These are phyloP conservation scores for Penicilliopsis zonata DNA, from an alignment of 495 filamentous ascomycete species.

Conservation along the genomic window DNA sequence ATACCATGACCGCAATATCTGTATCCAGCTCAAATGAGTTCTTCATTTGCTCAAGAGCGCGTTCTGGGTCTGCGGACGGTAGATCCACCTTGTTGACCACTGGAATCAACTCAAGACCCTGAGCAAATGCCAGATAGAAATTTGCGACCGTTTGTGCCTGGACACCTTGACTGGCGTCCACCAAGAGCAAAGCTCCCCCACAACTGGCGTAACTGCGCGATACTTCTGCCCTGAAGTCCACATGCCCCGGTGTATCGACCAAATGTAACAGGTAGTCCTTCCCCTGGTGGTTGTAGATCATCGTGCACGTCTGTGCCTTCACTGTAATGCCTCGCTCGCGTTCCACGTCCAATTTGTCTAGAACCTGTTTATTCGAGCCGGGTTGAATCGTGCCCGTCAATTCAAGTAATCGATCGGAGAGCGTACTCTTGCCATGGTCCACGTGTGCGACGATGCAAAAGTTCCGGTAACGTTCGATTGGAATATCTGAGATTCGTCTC, in stretches of 20 bases:
- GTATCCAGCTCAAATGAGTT: constrained; percentile 81
- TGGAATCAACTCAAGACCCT: constrained; percentile 75
- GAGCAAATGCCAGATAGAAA: constrained; percentile 92
- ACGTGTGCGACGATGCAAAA: constrained; percentile 98
- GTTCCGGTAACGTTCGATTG: constrained; percentile 85
- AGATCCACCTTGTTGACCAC: constrained; percentile 96
- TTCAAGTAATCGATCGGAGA: constrained; percentile 85
- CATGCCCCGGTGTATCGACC: constrained; percentile 94
- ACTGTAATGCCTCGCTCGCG: constrained; percentile 93
- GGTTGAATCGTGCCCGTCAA: constrained; percentile 86
- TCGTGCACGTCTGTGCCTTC: constrained; percentile 96
- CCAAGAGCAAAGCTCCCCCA: constrained; percentile 82
- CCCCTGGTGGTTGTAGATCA: constrained; percentile 82
- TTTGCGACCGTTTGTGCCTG: constrained; percentile 96
- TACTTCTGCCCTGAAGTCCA: constrained; percentile 94
- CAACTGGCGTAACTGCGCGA: constrained; percentile 90
- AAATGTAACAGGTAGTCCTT: constrained; percentile 88
- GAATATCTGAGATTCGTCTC: constrained; percentile 71
- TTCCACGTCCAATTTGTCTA: constrained; percentile 96
- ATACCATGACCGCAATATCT: constrained; percentile 68
- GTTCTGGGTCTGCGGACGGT: constrained; percentile 69
- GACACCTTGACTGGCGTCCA: constrained; percentile 87
- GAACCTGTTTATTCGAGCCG: constrained; percentile 83
- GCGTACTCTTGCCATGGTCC: constrained; percentile 95
- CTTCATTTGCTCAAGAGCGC: constrained; percentile 76